These are phyloP conservation scores for Rhizomucor pusillus DNA, from an alignment of 371 early-diverging fungal species.

Conservation along the genomic window DNA sequence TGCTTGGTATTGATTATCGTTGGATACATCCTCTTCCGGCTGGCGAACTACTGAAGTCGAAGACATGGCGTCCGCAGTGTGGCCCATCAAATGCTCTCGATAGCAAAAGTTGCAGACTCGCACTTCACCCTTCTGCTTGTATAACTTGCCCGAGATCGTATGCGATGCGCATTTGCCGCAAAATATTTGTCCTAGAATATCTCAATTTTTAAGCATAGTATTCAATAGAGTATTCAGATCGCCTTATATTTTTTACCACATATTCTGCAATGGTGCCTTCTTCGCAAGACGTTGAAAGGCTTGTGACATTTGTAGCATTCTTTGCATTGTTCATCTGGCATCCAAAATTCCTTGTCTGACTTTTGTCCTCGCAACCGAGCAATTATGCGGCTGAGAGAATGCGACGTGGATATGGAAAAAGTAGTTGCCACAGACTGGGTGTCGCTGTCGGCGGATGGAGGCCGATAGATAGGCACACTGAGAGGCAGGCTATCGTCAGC, in stretches of 20 bases:
- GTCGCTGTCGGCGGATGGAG: constrained; percentile 52
- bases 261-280: constrained; percentile 86
- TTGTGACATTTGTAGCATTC: constrained; percentile 84
- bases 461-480: constrained; percentile 33
- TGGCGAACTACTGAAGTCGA: constrained; percentile 10
- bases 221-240: too few species aligned
- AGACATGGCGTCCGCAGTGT: constrained; percentile 1
- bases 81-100: constrained; percentile 25
- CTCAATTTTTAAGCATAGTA: not conserved
- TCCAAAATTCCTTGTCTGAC: constrained; percentile 77
- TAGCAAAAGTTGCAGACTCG: constrained; percentile 82
- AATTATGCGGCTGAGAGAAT: constrained; percentile 56
- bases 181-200: constrained; percentile 66
- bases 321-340: constrained; percentile 80
- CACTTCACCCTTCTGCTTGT: constrained; percentile 69
- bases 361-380: constrained; percentile 63
- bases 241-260: constrained; percentile 62
- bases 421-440: constrained; percentile 54
- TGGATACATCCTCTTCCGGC: constrained; percentile 23
- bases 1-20: constrained; percentile 9
- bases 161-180: constrained; percentile 80
- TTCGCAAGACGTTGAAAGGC: constrained; percentile 67
- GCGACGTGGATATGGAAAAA: constrained; percentile 54
- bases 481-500: constrained; percentile 17
- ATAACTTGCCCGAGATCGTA: constrained; percentile 69